Base-by-base conservation (phyloP, 371 early-diverging fungal species). In the Lichtheimia corymbifera region DNA sequence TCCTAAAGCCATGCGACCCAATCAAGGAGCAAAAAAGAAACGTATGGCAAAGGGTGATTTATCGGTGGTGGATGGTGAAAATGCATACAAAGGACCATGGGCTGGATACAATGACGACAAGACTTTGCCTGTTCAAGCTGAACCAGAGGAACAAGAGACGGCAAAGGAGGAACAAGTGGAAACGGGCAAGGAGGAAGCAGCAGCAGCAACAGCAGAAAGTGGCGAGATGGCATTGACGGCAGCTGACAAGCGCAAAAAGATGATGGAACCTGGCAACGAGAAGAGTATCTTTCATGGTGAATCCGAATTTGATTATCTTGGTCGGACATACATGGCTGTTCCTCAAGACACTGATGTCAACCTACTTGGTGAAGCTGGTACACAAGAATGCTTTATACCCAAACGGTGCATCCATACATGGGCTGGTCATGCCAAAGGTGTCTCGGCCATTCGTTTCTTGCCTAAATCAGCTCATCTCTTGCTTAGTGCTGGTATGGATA, bases 71-170 rank as follows among this genome's bases (percentile, higher is more conserved):
- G 92, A 92, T 20, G 95, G 92, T 13, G 91, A 89, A 5, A 78
- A 85, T 70, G 90, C 92, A 15, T 96, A 92, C 67, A 82, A 82
- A 55, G 98, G 98, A 0, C 98, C 97, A 6, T 97, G 97, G 98
- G 96, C 97, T 4, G 93, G 96, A 2, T 97, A 89, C 67, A 91
- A 91, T 53, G 91, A 86, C 51, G 97, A 96, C 62, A 74, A 84
- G 7, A 47, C 47, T n/a, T 47, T 47, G 47, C 47, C 47, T n/a
- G 47, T 47, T 22, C 47, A 47, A 5, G 11, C 14, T 22, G 47
- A 47, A 11, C 6, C 5, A 22, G 47, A 47, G 6, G 47, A 47
- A 47, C n/a, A 47, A 22, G 47, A 14, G 4, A 12, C 24, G 6
- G 47, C 62, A 6, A 25, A 41, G 3, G 59, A 53, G 25, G 61